Base-by-base conservation (phyloP, 2,329 filamentous ascomycete genomes). In the Aspergillus flavus region DNA sequence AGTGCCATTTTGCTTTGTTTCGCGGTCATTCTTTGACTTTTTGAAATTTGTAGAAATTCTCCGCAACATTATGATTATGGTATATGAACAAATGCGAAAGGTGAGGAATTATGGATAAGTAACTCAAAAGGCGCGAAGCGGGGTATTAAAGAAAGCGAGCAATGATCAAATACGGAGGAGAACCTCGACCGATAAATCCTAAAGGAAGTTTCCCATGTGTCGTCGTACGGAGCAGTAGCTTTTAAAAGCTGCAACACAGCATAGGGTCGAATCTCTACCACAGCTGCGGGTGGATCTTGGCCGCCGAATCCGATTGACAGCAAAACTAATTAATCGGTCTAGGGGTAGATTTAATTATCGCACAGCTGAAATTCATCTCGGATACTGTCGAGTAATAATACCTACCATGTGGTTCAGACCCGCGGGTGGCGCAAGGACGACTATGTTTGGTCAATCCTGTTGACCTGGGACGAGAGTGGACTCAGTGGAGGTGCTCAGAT, bases 41-140 rank as follows among this genome's bases (percentile, higher is more conserved):
- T 74, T 79, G 67, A 80, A 79, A 9, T 71, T 74, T 11, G 76
- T 74, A 43, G 78, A 80, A 61, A 80, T 69, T 67, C 76, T 75
- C 61, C 76, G 76, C 66, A 80, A 74, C 76, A 79, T 79, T 53
- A 70, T 76, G 67, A 72, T 61, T 64, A 57, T 62, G 41, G 23
- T 23, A 41, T 58, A n/a, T 36, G 39, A 12, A 41, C 53, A 55
- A 56, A 54, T 19, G 45, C 16, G 28, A 54, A 61, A 39, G 43
- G 28, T 32, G 28, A 52, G 21, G 1, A 34, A 32, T 32, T 52
- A 52, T 43, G 53, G 45, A 50, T 30, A 46, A 50, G 9, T 21
- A 58, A 45, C 43, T 10, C 10, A n/a, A 21, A 54, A 30, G 7
- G 36, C 23, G 16, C 61, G 64, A 30, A 57, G 43, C 58, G 61